A percentile compares a stretch with the other conserved stretches of the same genome.
phyloP scores from a whole-genome alignment of 139 green algal species.

The Nannochloris sp. region DNA sequence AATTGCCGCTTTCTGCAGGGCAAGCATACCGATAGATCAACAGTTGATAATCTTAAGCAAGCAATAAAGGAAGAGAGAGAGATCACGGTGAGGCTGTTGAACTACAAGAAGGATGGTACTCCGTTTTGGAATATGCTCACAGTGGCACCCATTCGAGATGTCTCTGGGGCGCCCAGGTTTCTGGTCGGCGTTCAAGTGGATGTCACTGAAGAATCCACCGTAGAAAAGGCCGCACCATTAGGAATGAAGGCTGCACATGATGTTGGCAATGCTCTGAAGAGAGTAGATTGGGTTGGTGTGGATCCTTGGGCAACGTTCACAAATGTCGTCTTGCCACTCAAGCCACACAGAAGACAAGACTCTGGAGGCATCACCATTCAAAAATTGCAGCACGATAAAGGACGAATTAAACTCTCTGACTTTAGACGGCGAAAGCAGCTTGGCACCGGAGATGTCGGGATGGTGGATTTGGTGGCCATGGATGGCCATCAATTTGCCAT shows the following conservation, averaged over 20 bases:
- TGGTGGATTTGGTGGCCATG: constrained; percentile 91
- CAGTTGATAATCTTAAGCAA: constrained; percentile 67
- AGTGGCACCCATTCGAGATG: constrained; percentile 81
- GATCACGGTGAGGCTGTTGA: constrained; percentile 85
- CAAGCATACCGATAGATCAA: constrained; percentile 62
- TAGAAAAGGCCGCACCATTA: constrained; percentile 23
- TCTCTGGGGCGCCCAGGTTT: constrained; percentile 71
- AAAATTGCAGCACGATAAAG: constrained; percentile 35
- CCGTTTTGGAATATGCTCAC: constrained; percentile 98
- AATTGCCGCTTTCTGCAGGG: constrained; percentile 92
- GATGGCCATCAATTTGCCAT: constrained; percentile 60
- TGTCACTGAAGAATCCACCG: constrained; percentile 40
- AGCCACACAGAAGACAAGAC: constrained; percentile 42
- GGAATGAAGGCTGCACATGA: constrained; percentile 26
- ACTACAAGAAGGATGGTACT: constrained; percentile 81
- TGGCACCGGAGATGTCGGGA: constrained; percentile 77
- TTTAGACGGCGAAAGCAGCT: constrained; percentile 85
- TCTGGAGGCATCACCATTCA: constrained; percentile 16
- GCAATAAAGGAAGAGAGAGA: constrained; percentile 61
- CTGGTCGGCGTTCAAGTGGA: constrained; percentile 87
- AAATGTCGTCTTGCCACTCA: constrained; percentile 23
- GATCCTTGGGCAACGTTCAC: constrained; percentile 60
- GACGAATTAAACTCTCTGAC: constrained; percentile 68
- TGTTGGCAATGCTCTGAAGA: constrained; percentile 40
- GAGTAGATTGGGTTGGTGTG: constrained; percentile 33